Evolutionary conservation across 306 rosid species (phyloP).

Genomic region (Cicer chorassanicum): DNA sequence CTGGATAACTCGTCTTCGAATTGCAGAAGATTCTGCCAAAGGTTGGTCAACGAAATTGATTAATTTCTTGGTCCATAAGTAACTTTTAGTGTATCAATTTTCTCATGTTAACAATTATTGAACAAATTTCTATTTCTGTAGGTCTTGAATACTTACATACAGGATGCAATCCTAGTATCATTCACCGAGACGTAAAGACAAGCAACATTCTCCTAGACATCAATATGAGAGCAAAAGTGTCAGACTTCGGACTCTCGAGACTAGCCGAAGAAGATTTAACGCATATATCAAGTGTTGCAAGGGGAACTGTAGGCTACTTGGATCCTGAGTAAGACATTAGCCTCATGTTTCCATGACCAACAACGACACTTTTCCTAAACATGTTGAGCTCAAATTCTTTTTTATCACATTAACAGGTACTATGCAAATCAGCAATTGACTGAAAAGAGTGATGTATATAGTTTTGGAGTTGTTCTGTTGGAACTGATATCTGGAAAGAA

Average conservation of each 20-base stretch:
- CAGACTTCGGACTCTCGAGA: conserved; percentile 94
- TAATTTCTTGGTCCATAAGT: conserved; percentile 35
- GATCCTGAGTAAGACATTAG: conserved; percentile 87
- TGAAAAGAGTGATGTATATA: conserved; percentile 92
- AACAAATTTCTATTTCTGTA: conserved; percentile 46
- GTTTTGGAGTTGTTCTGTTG: conserved; percentile 91
- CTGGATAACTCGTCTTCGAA: conserved; percentile 82
- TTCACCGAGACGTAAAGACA: conserved; percentile 92
- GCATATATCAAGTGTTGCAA: conserved; percentile 87
- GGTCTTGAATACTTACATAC: conserved; percentile 98
- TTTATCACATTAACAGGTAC: conserved; percentile 58
- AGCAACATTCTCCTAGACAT: conserved; percentile 93
- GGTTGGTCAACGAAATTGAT: conserved; percentile 52
- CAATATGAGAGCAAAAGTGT: conserved; percentile 97
- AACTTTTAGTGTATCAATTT: conserved; percentile 35
- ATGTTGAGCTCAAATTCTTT: conserved; percentile 27
- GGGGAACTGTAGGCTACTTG: conserved; percentile 93
- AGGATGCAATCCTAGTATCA: conserved; percentile 97
- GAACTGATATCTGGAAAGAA: conserved; percentile 92
- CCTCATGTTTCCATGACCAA: conserved; percentile 22
- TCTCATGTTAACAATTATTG: conserved; percentile 33
- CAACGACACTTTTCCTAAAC: conserved; percentile 32
- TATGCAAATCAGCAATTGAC: conserved; percentile 93
- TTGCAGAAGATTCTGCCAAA: conserved; percentile 97
- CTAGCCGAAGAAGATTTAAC: conserved; percentile 94